Base-by-base conservation (phyloP, 176 grass and related monocot genomes). In the Musa schizocarpa region DNA sequence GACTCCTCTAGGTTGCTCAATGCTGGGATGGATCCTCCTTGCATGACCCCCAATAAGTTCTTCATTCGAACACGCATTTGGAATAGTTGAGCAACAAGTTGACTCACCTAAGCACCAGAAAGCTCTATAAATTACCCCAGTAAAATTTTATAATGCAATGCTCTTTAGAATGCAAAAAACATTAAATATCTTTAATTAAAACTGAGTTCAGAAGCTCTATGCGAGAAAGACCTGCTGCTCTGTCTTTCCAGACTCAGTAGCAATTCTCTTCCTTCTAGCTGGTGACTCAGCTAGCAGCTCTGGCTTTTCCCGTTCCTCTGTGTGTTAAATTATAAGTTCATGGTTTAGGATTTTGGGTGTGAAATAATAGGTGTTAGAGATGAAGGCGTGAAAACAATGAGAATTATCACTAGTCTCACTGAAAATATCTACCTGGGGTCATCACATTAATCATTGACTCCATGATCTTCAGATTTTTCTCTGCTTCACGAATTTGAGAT, bases 361-460 rank as follows among this genome's bases (percentile, higher is more conserved):
- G 3, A 43, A 6, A 43, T 43, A 70, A 14, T 63, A 53, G 9
- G 59, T 19, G 52, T 14, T 71, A 3, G 77, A 25, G 29, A 19
- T 52, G 0, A 81, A 63, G 17, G 9, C 68, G 63, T 6, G n/a
- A 53, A 29, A 8, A 53, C 12, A 1, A 65, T 11, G 20, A 4
- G 6, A n/a, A 70, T 48, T 70, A 16, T 25, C 16, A 50, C 49
- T 20, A n/a, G 13, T 29, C 27, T 69, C 29, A 48, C 34, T 1
- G 1, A 68, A 69, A 50, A 16, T 62, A 88, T 49, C 1, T 88
- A 96, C 89, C 89, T 21, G 87, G 76, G 53, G 81, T 90, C 93
- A 96, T 96, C 56, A 80, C 93, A 88, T 92, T 90, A 67, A 99
- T 91, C 84, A 98, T 91, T 5, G 95, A 93, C 69, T 99, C 95